Conservation (phyloP, 225 moss, liverwort and hornwort genomes). For the Anthoceros angustus region DNA sequence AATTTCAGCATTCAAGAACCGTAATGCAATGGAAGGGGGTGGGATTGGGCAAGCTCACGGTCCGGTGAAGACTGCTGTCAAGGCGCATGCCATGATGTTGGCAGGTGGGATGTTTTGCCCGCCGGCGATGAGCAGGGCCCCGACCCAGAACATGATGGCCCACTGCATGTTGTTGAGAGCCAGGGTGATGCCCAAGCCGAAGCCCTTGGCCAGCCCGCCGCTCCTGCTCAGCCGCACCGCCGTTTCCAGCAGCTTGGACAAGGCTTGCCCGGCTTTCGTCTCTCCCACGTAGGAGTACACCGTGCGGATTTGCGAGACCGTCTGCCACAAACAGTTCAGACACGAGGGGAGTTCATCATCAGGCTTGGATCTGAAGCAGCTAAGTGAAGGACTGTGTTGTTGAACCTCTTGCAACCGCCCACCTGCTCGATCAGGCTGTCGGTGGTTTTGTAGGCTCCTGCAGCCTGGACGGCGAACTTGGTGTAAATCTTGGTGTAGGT, state of each 20-base stretch:
- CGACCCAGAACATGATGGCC: slow-evolving; percentile 6
- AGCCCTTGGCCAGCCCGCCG: slow-evolving; percentile 3
- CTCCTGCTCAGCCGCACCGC: background rate
- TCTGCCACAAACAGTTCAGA: too few relatives aligned
- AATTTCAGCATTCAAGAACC: too few relatives aligned
- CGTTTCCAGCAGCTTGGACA: background rate
- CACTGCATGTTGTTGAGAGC: slow-evolving; percentile 7
- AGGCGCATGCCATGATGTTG: background rate
- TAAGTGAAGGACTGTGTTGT: too few relatives aligned
- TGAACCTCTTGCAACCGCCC: too few relatives aligned
- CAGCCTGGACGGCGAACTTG: background rate
- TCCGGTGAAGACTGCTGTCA: background rate
- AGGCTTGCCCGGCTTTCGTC: background rate
- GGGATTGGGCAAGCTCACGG: background rate
- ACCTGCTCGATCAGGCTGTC: background rate
- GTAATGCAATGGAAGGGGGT: background rate
- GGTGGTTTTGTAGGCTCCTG: background rate
- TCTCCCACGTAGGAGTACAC: slow-evolving; percentile 10
- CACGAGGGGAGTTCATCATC: too few relatives aligned
- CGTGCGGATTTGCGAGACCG: slow-evolving; percentile 7
- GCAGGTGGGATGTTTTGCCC: background rate
- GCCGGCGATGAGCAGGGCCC: background rate
- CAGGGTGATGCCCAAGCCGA: background rate
- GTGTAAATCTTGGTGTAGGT: background rate
- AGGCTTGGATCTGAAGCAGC: too few relatives aligned